Conservation (phyloP, 306 rosid genomes). For the Crataegus laevigata region DNA sequence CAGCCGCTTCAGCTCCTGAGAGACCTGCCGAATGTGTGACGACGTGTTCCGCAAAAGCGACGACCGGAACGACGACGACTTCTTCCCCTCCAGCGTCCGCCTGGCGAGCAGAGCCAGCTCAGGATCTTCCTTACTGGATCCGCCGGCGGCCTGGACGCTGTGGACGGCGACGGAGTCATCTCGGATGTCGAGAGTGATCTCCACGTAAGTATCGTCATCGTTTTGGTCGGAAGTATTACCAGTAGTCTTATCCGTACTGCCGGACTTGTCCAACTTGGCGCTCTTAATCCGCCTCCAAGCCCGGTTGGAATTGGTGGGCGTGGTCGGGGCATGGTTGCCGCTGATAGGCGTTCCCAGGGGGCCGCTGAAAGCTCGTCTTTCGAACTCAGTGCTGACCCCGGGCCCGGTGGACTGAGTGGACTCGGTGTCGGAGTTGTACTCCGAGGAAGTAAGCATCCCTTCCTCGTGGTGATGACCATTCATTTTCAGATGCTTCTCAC, state of each 20-base stretch:
- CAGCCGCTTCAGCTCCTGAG: constrained; percentile 49
- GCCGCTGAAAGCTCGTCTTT: constrained; percentile 26
- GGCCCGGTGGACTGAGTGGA: not conserved
- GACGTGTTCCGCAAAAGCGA: constrained; percentile 32
- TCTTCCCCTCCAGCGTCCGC: constrained; percentile 29
- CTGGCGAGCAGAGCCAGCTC: constrained; percentile 39
- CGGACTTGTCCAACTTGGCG: not conserved
- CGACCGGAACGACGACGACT: constrained; percentile 33
- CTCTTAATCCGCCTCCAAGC: constrained; percentile 8
- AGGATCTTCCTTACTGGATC: constrained; percentile 25
- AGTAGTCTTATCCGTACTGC: not conserved
- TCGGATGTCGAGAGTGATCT: constrained; percentile 49
- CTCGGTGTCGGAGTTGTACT: constrained; percentile 6
- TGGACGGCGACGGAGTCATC: constrained; percentile 53
- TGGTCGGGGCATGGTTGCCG: not conserved
- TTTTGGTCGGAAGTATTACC: not conserved
- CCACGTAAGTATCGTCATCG: constrained; percentile 32
- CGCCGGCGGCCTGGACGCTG: constrained; percentile 40
- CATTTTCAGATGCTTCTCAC: not conserved
- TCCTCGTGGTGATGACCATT: constrained; percentile 3
- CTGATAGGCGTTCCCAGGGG: constrained; percentile 13
- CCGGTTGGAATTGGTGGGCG: not conserved
- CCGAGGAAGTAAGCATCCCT: not conserved
- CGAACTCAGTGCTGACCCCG: not conserved
- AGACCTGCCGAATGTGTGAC: constrained; percentile 34